Base-by-base conservation (phyloP, 2,329 filamentous ascomycete species). In the Alternaria burnsii region DNA sequence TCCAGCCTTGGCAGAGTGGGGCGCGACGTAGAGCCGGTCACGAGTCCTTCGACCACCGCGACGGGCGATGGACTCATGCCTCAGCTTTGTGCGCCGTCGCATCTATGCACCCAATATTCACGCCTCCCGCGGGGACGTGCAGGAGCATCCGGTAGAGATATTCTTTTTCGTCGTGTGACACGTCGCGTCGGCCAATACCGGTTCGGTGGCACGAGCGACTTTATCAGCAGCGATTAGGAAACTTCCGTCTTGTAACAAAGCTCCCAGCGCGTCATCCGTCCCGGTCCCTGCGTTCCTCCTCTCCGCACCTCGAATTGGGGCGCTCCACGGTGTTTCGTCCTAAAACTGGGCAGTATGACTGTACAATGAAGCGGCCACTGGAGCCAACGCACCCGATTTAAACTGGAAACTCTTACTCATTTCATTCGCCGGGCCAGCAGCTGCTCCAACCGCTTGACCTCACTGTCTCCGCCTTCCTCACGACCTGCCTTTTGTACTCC, bases 341-440 rank as follows among this genome's bases (percentile, higher is more conserved):
- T 54, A 65, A 61, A 61, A 52, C 64, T 58, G 59, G 58, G 54
- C 56, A 64, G 52, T 51, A 59, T 55, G 47, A 50, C 62, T 59
- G 61, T 55, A 59, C 63, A 57, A 67, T 66, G 66, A 70, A 60
- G 59, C 62, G 52, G 63, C 68, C 38, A 70, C 67, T 75, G 71
- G 74, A 73, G 76, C 75, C 76, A 78, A 56, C 76, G 66, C 74
- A 77, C 61, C 65, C 59, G 61, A 58, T 47, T 58, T 59, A 64
- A 67, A 71, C 63, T 69, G 64, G 59, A 65, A 66, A 59, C 67
- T 72, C 63, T 68, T 71, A 68, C 71, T 71, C 66, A 69, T 67
- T 67, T 66, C 62, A 69, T 68, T 70, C 58, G 60, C 50, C 69
- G 72, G 67, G 65, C 74, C 71, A 73, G 69, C 65, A 66, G 56